These are phyloP conservation scores for Chloropicon primus DNA, from an alignment of 139 green algal genomes.

Conservation along the genomic window DNA sequence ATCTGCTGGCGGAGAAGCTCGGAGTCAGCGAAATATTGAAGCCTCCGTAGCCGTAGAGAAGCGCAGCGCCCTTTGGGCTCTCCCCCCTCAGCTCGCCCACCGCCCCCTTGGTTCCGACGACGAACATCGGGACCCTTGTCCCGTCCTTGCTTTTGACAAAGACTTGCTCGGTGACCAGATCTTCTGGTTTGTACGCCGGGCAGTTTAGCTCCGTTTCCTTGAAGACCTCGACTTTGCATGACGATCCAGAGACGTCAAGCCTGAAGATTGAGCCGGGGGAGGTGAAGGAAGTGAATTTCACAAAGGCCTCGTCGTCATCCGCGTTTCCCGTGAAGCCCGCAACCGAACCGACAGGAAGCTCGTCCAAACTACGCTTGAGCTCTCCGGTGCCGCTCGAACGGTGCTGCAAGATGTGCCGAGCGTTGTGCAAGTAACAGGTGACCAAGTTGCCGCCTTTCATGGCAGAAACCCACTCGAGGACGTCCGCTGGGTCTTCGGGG, in stretches of 20 bases:
- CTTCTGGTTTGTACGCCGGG: conserved; percentile 24
- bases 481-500: not conserved
- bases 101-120: conserved; percentile 29
- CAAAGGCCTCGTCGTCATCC: conserved; percentile 54
- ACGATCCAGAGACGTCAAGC: conserved; percentile 13
- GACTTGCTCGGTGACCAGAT: conserved; percentile 66
- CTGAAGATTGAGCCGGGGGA: conserved; percentile 53
- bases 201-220: conserved; percentile 47
- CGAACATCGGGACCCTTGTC: conserved; percentile 30
- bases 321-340: conserved; percentile 41
- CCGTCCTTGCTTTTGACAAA: conserved; percentile 73
- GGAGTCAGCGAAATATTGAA: conserved; percentile 84
- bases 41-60: conserved; percentile 88
- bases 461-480: conserved; percentile 2
- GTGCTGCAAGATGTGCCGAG: conserved; percentile 35
- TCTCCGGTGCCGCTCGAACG: conserved; percentile 23
- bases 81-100: conserved; percentile 5
- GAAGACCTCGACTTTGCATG: too few species aligned
- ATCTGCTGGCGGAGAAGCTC: conserved; percentile 44
- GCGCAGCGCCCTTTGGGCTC: conserved; percentile 26
- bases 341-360: conserved; percentile 49
- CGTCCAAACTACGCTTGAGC: conserved; percentile 11
- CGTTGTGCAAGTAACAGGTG: not conserved
- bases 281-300: conserved; percentile 53
- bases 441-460: not conserved